Percentiles rank a stretch among this genome's conserved stretches.
phyloP scores from a whole-genome alignment of 345 rosid genomes.

The Citrus medica region DNA sequence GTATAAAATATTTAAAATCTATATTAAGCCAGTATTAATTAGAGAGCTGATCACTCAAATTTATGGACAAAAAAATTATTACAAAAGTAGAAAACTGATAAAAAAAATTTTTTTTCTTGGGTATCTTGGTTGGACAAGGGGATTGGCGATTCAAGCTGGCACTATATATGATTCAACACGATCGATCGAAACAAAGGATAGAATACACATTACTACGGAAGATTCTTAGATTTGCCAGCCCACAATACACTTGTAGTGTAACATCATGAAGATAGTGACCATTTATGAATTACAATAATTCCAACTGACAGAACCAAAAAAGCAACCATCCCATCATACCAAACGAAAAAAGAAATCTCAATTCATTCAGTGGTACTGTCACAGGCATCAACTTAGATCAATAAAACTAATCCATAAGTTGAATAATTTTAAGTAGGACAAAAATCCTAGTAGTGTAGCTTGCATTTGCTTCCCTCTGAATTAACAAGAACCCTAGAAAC shows the following conservation, averaged over 20 bases:
- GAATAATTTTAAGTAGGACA: not conserved
- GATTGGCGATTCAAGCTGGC: not conserved
- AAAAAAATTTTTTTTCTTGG: no score
- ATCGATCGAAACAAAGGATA: not conserved
- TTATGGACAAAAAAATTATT: no score
- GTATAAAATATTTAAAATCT: no score
- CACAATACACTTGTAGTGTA: not conserved
- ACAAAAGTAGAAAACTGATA: no score
- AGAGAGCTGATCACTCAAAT: no score
- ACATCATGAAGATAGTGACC: not conserved
- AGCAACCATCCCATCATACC: not conserved
- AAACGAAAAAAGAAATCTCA: no score
- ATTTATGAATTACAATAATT: not conserved
- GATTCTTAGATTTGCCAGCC: not conserved
- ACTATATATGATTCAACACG: not conserved
- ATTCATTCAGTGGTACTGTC: not conserved
- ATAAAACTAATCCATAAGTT: not conserved
- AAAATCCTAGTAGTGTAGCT: not conserved
- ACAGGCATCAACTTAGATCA: not conserved
- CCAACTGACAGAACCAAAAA: no score
- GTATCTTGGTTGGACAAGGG: not conserved
- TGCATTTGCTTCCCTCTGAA: not conserved
- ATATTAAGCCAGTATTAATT: no score
- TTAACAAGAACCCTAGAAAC: slow-evolving; percentile 6
- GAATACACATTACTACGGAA: not conserved